Conservation (phyloP, 1,284 basidiomycete species). For the Stygiomarasmius scandens region DNA sequence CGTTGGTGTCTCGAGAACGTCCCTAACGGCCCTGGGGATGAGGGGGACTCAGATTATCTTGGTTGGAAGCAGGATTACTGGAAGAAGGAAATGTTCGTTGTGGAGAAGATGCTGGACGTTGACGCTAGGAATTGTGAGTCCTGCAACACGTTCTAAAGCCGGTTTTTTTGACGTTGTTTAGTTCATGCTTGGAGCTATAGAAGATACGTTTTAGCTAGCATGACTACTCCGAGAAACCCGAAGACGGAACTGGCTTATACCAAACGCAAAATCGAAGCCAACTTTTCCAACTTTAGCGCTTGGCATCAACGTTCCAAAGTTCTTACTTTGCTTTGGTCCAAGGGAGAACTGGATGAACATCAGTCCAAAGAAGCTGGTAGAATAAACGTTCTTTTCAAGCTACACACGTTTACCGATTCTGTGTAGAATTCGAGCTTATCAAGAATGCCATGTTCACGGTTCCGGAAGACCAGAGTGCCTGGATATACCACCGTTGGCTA, state of each 20-base stretch:
- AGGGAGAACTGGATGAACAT: slow-evolving; percentile 49
- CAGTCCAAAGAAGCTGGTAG: slow-evolving; percentile 69
- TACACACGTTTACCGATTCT: slow-evolving; percentile 9
- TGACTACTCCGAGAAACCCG: slow-evolving; percentile 58
- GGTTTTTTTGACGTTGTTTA: slow-evolving; percentile 34
- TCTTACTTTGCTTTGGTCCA: slow-evolving; percentile 68
- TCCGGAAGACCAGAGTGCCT: slow-evolving; percentile 94
- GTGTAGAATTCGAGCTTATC: slow-evolving; percentile 86
- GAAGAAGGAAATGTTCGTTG: slow-evolving; percentile 82
- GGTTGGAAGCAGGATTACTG: slow-evolving; percentile 79
- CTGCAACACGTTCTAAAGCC: neutral
- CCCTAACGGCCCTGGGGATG: slow-evolving; percentile 63
- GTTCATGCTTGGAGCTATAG: slow-evolving; percentile 94
- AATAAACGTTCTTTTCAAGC: slow-evolving; percentile 23
- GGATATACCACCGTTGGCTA: slow-evolving; percentile 98
- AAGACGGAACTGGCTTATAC: slow-evolving; percentile 80
- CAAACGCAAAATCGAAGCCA: slow-evolving; percentile 87
- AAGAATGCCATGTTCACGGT: slow-evolving; percentile 96
- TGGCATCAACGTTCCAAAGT: slow-evolving; percentile 98
- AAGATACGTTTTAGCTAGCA: slow-evolving; percentile 76
- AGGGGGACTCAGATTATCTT: slow-evolving; percentile 45
- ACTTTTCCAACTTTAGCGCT: slow-evolving; percentile 97
- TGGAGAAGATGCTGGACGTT: slow-evolving; percentile 87
- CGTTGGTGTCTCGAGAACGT: slow-evolving; percentile 90
- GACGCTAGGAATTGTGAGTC: slow-evolving; percentile 89